Percentiles rank a stretch among this genome's conserved stretches.
phyloP scores from a whole-genome alignment of 768 basidiomycete species.

The Mycena kentingensis region DNA sequence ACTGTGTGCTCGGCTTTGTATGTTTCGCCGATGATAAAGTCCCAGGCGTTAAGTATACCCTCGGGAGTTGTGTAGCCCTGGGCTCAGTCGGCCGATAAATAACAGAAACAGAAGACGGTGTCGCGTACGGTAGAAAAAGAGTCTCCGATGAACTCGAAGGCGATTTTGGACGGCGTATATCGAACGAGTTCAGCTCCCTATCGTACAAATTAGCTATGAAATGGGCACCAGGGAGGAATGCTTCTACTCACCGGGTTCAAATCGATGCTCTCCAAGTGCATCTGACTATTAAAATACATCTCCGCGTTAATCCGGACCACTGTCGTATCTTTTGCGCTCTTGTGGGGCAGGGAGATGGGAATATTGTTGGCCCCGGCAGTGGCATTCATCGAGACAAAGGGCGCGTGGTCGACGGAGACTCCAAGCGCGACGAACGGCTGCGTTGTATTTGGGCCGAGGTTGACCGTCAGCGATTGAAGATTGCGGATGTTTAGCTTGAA shows the following conservation, averaged over 20 bases:
- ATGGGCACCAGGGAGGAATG: no score
- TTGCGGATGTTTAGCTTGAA: slow-evolving; percentile 50
- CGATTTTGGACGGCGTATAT: slow-evolving; percentile 44
- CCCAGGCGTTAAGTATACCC: slow-evolving; percentile 61
- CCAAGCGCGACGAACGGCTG: slow-evolving; percentile 45
- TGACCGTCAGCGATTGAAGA: slow-evolving; percentile 43
- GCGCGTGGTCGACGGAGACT: slow-evolving; percentile 48
- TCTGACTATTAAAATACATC: slow-evolving; percentile 60
- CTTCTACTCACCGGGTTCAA: slow-evolving; percentile 43
- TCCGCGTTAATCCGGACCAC: slow-evolving; percentile 51
- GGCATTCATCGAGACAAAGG: slow-evolving; percentile 47
- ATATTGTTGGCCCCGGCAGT: slow-evolving; percentile 47
- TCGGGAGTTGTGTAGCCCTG: slow-evolving; percentile 56
- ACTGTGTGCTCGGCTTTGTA: slow-evolving; percentile 55
- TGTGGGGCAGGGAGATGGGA: slow-evolving; percentile 29
- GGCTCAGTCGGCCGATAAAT: neutral
- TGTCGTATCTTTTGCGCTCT: slow-evolving; percentile 14
- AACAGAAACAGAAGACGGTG: neutral
- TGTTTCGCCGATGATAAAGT: slow-evolving; percentile 48
- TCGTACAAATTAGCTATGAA: neutral
- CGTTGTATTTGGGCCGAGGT: slow-evolving; percentile 52
- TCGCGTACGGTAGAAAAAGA: slow-evolving; percentile 53
- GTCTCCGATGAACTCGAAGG: slow-evolving; percentile 60
- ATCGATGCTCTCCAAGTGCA: slow-evolving; percentile 48
- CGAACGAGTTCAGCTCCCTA: slow-evolving; percentile 50